Evolutionary conservation across 495 filamentous ascomycete genomes (phyloP), one percentile per base, ranked within the genome.

Genomic region (Aspergillus conjunctus): DNA sequence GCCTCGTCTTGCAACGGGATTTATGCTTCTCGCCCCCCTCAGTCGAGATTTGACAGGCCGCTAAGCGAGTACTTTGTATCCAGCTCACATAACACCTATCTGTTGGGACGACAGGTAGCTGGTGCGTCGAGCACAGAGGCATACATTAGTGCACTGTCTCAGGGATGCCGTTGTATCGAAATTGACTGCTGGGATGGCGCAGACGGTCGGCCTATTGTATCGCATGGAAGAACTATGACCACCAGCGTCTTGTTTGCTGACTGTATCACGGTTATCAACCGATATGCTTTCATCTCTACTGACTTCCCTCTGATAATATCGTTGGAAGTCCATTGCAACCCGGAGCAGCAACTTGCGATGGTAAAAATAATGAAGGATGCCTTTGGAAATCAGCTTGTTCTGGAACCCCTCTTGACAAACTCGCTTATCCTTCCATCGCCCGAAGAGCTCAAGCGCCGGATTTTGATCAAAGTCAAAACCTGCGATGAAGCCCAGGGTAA

Each of bases 51-150:
- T 50, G 85, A 94, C 64, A 86, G 90, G 31, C 94, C 94, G 0
- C 74, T 98, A 68, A 96, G 96, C 70, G 94, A 98, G 67, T 98
- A 98, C 69, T 97, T 92, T 83, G 94, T 98, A 61, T 97, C 93
- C 4, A 97, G 92, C 79, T 97, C 93, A 17, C 94, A 98, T 79
- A 98, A 98, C 73, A 98, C 94, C 10, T 98, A 98, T 68, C 86
- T 98, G 11, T 76, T 94, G 22, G 94, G 94, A 17, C 87, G 92
- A 21, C 94, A 98, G 72, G 87, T 98, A 10, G 88, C 85, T 31
- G 92, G 92, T 22, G 84, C 88, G 39, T 97, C 94, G 18, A 97
- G 92, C 64, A 88, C 92, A 11, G 94, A 98, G 71, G 91, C 90
- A 26, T 98, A 98, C 73, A 93, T 98, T 67, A 85, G 83, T 54